Base-by-base conservation (phyloP, 768 basidiomycete genomes). In the Collybia sp. region DNA sequence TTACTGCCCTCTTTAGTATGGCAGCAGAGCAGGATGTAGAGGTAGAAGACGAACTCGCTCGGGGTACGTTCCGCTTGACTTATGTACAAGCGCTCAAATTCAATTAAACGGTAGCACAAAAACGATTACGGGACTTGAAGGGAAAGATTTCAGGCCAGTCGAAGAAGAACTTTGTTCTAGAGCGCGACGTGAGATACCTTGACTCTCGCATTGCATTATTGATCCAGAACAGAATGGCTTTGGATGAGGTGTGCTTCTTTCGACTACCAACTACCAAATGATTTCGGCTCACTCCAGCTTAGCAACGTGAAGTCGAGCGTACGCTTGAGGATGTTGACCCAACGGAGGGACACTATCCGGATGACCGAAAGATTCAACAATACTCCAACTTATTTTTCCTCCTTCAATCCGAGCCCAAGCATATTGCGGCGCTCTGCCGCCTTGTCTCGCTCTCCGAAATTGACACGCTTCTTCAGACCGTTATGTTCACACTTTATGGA, bases 401-500 rank as follows among this genome's bases (percentile, higher is more conserved):
- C 44, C 83, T 98, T 37, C 96, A 99, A 62, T 93, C 91, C 30
- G 96, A 99, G 63, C 96, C 96, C 12, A 84, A 95, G 36, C 96
- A 99, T 67, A 87, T 98, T 55, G 96, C 96, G 32, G 85, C 90
- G 42, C 81, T 99, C 17, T 98, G 96, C 59, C 88, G 96, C 13
- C 87, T 99, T 48, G 96, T 99, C 67, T 92, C 88, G 53, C 70
- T 99, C 33, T 83, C 89, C 40, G 96, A 99, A 72, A 98, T 99
- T 60, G 96, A 99, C 66, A 98, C 96, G 39, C 86, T 99, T 48
- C 82, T 99, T 19, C 96, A 99, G 65, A 99, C 96, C 2, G 96
- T 99, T 66, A 99, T 99, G 96, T 99, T 99, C 71, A 98, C 96
- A 13, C 81, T 99, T 20, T 99, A 98, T 63, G 96, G 96, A 52